A percentile compares a stretch with the other conserved stretches of the same genome.
Conservation (phyloP, 2,329 filamentous ascomycete species). For the Domatiomyces globalis region DNA sequence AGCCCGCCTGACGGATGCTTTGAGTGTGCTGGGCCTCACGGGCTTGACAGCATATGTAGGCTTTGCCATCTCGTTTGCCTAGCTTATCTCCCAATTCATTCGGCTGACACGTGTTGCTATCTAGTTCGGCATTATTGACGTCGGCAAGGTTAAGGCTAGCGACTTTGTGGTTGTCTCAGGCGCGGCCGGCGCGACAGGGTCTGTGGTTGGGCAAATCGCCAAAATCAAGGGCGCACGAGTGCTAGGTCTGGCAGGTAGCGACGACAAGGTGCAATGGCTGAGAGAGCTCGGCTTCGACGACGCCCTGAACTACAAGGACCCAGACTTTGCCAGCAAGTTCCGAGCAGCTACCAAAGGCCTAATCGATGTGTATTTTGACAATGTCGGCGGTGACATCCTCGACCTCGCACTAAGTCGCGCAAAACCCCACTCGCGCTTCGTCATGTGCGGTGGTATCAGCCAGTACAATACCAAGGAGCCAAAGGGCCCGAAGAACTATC, state of each 20-base stretch:
- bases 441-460: slow-evolving; percentile 57
- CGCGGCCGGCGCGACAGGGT: slow-evolving; percentile 65
- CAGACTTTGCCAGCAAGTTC: slow-evolving; percentile 47
- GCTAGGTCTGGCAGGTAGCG: slow-evolving; percentile 50
- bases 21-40: slow-evolving; percentile 51
- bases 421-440: slow-evolving; percentile 48
- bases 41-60: slow-evolving; percentile 54
- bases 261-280: slow-evolving; percentile 55
- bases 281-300: slow-evolving; percentile 52
- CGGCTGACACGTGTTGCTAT: too few species aligned
- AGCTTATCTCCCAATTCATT: too few species aligned
- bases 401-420: slow-evolving; percentile 52
- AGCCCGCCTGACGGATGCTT: slow-evolving; percentile 43
- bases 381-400: slow-evolving; percentile 58
- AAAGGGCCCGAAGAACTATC: slow-evolving; percentile 43
- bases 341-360: slow-evolving; percentile 41
- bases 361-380: slow-evolving; percentile 61
- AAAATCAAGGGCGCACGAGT: slow-evolving; percentile 55
- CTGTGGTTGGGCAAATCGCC: slow-evolving; percentile 62
- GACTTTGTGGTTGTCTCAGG: slow-evolving; percentile 66
- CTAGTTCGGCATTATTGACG: slow-evolving; percentile 50
- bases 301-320: slow-evolving; percentile 55
- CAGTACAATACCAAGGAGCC: slow-evolving; percentile 49
- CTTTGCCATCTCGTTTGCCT: too few species aligned
- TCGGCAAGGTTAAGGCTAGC: slow-evolving; percentile 53